Conservation (phyloP, 164 flowering plant genomes). For the Vitis amurensis region DNA sequence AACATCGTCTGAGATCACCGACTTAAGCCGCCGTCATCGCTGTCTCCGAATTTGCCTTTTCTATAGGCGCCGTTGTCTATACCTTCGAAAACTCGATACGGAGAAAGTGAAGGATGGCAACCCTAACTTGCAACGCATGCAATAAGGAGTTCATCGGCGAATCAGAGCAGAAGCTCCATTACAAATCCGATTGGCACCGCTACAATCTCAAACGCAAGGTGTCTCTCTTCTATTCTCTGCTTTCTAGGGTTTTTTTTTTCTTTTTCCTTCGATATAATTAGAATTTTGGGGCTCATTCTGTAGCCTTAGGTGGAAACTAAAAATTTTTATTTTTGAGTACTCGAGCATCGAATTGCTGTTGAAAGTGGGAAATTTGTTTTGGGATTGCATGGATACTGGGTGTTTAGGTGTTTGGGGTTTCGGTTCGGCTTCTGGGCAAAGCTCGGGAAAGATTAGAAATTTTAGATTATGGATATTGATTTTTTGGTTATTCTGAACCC, state of each 20-base stretch:
- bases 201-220: conserved; percentile 98
- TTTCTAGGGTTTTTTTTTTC: conserved; percentile 8
- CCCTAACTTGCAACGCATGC: conserved; percentile 80
- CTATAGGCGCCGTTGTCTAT: too few species aligned
- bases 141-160: conserved; percentile 74
- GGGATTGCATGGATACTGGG: too few species aligned
- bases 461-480: too few species aligned
- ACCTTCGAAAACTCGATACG: background rate
- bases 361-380: too few species aligned
- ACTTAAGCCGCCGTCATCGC: background rate
- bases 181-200: conserved; percentile 98
- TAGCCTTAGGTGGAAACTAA: background rate
- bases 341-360: too few species aligned
- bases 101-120: conserved; percentile 44
- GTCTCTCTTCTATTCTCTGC: background rate
- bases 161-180: conserved; percentile 77
- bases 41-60: background rate
- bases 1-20: too few species aligned
- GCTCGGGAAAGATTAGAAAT: too few species aligned
- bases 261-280: background rate
- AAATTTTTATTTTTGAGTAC: too few species aligned
- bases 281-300: background rate
- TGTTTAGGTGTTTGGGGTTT: too few species aligned
- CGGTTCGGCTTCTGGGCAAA: too few species aligned
- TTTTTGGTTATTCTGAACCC: too few species aligned